phyloP scores from a whole-genome alignment of 1,139 yeast species.

The Geotrichum carabidarum region DNA sequence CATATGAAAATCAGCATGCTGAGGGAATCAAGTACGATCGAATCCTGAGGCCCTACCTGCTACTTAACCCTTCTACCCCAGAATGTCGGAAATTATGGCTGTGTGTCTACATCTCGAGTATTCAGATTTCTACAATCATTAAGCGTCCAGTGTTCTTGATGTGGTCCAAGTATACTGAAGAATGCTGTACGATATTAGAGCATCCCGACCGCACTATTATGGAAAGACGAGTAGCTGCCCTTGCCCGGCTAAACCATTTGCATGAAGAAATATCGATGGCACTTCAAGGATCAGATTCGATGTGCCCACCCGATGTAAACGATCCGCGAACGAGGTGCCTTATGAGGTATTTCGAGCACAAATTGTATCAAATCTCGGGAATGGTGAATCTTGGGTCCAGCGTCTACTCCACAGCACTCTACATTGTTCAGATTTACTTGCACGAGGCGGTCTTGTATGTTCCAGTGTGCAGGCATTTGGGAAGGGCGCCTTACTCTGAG shows the following conservation, averaged over 20 bases:
- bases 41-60: slow-evolving; percentile 37
- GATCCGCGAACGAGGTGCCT: slow-evolving; percentile 28
- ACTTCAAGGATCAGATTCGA: slow-evolving; percentile 27
- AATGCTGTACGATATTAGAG: slow-evolving; percentile 52
- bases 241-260: slow-evolving; percentile 55
- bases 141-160: slow-evolving; percentile 31
- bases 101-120: slow-evolving; percentile 31
- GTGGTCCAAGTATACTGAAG: slow-evolving; percentile 56
- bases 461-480: slow-evolving; percentile 26
- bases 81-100: slow-evolving; percentile 38
- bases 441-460: slow-evolving; percentile 54
- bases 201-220: slow-evolving; percentile 30
- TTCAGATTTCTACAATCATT: slow-evolving; percentile 33
- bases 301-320: slow-evolving; percentile 31
- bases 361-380: slow-evolving; percentile 17
- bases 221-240: slow-evolving; percentile 45
- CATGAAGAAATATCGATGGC: slow-evolving; percentile 51
- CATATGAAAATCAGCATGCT: slow-evolving; percentile 19
- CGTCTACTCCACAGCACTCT: slow-evolving; percentile 23
- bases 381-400: slow-evolving; percentile 1
- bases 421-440: slow-evolving; percentile 67
- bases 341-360: slow-evolving; percentile 27
- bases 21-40: slow-evolving; percentile 31
- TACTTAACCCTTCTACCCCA: slow-evolving; percentile 35
- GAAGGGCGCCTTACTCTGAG: slow-evolving; percentile 39